Evolutionary conservation across 805 yeast species (phyloP), one percentile per base, ranked within the genome.

Genomic region (Schwanniomyces yamadae): DNA sequence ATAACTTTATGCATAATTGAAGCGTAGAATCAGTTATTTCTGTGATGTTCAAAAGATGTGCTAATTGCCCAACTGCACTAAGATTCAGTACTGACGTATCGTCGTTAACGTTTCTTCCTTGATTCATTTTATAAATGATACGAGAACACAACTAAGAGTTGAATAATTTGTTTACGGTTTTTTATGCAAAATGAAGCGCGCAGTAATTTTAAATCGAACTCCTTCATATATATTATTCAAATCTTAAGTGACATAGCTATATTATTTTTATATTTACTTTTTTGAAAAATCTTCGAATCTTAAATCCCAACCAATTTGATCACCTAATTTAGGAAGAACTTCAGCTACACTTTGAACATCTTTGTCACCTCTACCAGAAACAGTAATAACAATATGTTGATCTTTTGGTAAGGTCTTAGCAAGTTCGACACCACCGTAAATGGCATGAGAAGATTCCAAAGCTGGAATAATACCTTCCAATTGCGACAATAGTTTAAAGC

Each of bases 381-480:
- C 77, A 60, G 89, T 89, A 56, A 93, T 84, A 42, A 93, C 82
- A 40, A 93, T 70, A 57, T 88, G 80, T 66, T 89, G 75, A 48
- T 84, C 96, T 46, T 80, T 75, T 16, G 75, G 57, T 83, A 93
- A 73, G 12, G 80, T 82, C 70, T 87, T 67, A 20, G 99, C 99
- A 33, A 86, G 73, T 64, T 89, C 78, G 42, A 86, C 71, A 31
- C 90, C 99, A 50, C 96, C 97, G 57, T 73, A 85, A 36, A 93
- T 79, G 26, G 99, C 99, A 61, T 93, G 99, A 9, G 98, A 84
- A 1, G 96, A 87, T 68, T 93, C 99, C 59, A 93, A 76, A 17
- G 99, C 99, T 29, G 99, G 99, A 52, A 93, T 93, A 50, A 93
- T 93, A 65, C 99, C 99, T 67, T 93, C 99, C 48, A 86, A 74